Base-by-base conservation (phyloP, 2,329 filamentous ascomycete genomes). In the Verticillium alfalfae region DNA sequence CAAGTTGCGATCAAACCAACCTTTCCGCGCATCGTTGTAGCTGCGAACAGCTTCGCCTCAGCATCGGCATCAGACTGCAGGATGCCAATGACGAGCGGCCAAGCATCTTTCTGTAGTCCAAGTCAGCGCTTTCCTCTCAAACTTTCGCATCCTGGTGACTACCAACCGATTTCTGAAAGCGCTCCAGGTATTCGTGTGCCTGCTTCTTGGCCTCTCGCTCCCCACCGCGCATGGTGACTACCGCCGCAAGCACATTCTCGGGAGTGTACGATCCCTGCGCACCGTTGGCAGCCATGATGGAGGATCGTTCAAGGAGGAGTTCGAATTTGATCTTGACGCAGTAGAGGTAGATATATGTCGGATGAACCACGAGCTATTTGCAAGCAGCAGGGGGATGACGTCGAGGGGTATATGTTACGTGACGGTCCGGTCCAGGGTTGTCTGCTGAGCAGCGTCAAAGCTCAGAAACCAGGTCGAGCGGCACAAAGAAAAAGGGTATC, bases 11-110 rank as follows among this genome's bases (percentile, higher is more conserved):
- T 18, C 22, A 22, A 9, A 58, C 79, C 67, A 81, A 98, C 95
- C 89, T 99, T 99, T 82, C 95, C 95, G 80, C 96, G 97, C 71
- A 99, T 81, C 59, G 95, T 99, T 56, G 94, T 98, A 63, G 95
- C 95, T 56, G 95, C 95, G 76, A 99, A 99, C 64, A 99, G 82
- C 74, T 95, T 95, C 34, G 92, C 91, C 75, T 97, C 93, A 58
- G 90, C 84, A 65, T 93, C 89, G 61, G 90, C 86, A 66, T 89
- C 84, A 58, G 92, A 91, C 75, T 96, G 92, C 65, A 99, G 81
- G 65, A 99, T 91, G 60, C 88, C 86, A 73, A 97, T 89, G 65
- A 93, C 93, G 56, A 90, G 89, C 55, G 88, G 89, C 95, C 95
- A 99, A 68, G 95, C 95, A 74, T 92, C 91, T 72, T 91, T 84